Evolutionary conservation across 1,139 yeast genomes (phyloP), one percentile per base, ranked within the genome.

Genomic region (Meyerozyma smithsonii): DNA sequence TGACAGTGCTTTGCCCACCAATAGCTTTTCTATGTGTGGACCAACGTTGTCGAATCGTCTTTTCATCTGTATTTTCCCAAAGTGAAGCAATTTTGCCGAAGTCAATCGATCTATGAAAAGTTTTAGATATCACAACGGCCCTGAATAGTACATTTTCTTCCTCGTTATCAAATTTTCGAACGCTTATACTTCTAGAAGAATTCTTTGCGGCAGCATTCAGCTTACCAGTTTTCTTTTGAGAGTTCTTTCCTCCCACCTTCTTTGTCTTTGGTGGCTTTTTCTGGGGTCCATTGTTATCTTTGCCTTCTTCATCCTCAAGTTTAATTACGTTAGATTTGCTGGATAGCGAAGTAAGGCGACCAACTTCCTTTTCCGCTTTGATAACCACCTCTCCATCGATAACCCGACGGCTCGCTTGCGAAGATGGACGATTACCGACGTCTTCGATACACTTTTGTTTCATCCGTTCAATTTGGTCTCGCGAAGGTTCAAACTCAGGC

Each of bases 61-160:
- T 61, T 3, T 61, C 58, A 18, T 55, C 62, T 32, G 61, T 51
- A 14, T 61, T 72, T 1, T 56, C 64, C 45, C 82, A 69, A 4
- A 73, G 58, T 0, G 53, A 51, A 0, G 81, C 67, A n/a, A 85
- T 76, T 35, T 66, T 55, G 0, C 66, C 68, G 77, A 87, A 86
- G 45, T 80, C 80, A 32, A 81, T 79, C 3, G 63, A 58, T 43
- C 73, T 64, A 36, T 66, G 57, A 44, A 75, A 64, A 1, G 86
- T 66, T 46, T 83, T 73, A 16, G 79, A 74, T n/a, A 86, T 79
- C 7, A 84, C 74, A 20, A 83, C 80, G 1, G 81, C 72, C 24
- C 84, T 64, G 51, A 71, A 79, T 38, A 81, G 62, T 5, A 57
- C 55, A 3, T 80, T 73, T 2, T 70, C 62, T 45, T 79, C 82